Conservation (phyloP, 148 eudicot genomes). For the Rhododendron ferrugineum region DNA sequence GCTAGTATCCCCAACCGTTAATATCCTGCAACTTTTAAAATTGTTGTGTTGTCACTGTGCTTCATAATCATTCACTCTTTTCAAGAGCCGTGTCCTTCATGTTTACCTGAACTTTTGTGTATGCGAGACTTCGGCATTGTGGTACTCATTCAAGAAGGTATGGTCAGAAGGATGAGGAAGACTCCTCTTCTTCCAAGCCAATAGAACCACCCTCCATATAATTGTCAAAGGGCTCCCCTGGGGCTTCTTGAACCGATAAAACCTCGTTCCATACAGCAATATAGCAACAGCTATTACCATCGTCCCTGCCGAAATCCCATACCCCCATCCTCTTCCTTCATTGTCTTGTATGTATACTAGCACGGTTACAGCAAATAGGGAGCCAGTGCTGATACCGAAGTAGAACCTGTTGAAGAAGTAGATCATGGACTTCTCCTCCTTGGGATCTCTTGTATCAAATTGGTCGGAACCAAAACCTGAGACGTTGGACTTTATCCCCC, state of each 20-base stretch:
- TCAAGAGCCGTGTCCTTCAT: background rate
- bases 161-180: constrained; percentile 55
- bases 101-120: constrained; percentile 58
- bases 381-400: constrained; percentile 77
- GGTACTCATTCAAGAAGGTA: constrained; percentile 58
- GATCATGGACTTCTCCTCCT: constrained; percentile 78
- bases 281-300: constrained; percentile 70
- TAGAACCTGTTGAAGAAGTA: constrained; percentile 95
- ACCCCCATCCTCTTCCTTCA: constrained; percentile 89
- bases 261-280: constrained; percentile 52
- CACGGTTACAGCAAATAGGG: constrained; percentile 80
- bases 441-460: constrained; percentile 68
- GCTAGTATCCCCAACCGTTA: background rate
- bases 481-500: constrained; percentile 93
- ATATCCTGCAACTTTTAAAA: background rate
- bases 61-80: background rate
- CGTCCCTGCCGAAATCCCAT: constrained; percentile 84
- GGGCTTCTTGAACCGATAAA: constrained; percentile 68
- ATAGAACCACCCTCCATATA: constrained; percentile 70
- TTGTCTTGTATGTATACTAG: constrained; percentile 84
- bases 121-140: constrained; percentile 45
- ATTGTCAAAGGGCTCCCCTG: constrained; percentile 90
- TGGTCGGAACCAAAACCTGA: constrained; percentile 97
- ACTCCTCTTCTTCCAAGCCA: constrained; percentile 70
- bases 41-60: background rate